A percentile compares a stretch with the other conserved stretches of the same genome.
These are phyloP conservation scores for Penicillium nucicola DNA, from an alignment of 495 filamentous ascomycete species.

Conservation along the genomic window DNA sequence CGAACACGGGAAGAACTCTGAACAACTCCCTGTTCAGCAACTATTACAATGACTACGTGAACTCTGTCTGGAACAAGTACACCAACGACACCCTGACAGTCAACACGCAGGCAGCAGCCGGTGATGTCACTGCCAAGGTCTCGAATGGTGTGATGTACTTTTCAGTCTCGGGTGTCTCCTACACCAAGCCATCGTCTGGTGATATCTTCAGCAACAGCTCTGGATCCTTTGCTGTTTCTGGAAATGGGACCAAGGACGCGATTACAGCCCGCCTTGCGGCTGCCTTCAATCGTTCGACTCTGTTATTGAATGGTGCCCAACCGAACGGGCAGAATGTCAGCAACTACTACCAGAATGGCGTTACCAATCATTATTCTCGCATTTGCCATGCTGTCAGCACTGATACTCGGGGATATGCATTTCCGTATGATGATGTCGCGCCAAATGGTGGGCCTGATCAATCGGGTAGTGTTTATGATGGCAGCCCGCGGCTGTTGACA, in stretches of 20 bases:
- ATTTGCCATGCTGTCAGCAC: slow-evolving; percentile 62
- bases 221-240: slow-evolving; percentile 60
- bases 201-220: slow-evolving; percentile 72
- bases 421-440: slow-evolving; percentile 76
- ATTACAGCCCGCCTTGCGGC: slow-evolving; percentile 66
- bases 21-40: slow-evolving; percentile 54
- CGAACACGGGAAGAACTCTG: slow-evolving; percentile 59
- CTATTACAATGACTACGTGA: slow-evolving; percentile 64
- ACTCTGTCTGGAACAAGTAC: slow-evolving; percentile 64
- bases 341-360: slow-evolving; percentile 50
- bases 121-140: slow-evolving; percentile 53
- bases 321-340: slow-evolving; percentile 46
- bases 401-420: slow-evolving; percentile 67
- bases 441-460: slow-evolving; percentile 56
- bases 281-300: slow-evolving; percentile 64
- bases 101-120: slow-evolving; percentile 59
- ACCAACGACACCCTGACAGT: slow-evolving; percentile 44
- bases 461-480: slow-evolving; percentile 60
- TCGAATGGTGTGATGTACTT: slow-evolving; percentile 49
- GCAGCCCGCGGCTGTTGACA: slow-evolving; percentile 53
- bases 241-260: slow-evolving; percentile 43
- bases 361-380: slow-evolving; percentile 71
- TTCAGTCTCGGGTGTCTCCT: slow-evolving; percentile 39
- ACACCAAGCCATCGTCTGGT: slow-evolving; percentile 52
- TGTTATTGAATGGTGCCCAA: slow-evolving; percentile 47